Evolutionary conservation across 1,139 yeast species (phyloP).

Genomic region (Casaregolazyma suthepensis): DNA sequence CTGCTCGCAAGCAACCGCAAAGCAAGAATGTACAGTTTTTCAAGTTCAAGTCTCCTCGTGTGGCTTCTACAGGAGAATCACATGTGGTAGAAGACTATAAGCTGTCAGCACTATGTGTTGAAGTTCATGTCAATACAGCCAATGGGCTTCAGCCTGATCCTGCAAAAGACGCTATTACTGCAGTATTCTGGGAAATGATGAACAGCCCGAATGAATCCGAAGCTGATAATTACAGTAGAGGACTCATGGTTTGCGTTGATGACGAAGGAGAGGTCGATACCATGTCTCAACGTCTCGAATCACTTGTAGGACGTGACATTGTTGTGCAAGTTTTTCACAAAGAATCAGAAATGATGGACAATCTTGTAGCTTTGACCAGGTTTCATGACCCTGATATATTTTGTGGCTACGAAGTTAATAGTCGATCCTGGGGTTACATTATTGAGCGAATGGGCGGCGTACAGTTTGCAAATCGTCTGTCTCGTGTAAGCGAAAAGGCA

Average conservation of each 20-base stretch:
- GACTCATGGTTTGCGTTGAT: constrained; percentile 17
- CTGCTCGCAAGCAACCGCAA: background rate
- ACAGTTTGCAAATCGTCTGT: constrained; percentile 47
- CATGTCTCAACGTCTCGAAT: constrained; percentile 12
- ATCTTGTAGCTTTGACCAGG: constrained; percentile 51
- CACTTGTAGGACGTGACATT: constrained; percentile 9
- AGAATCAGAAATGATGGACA: constrained; percentile 54
- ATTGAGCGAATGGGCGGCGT: constrained; percentile 53
- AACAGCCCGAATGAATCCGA: constrained; percentile 17
- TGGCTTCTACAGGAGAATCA: constrained; percentile 15
- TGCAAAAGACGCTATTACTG: constrained; percentile 45
- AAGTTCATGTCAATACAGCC: constrained; percentile 57
- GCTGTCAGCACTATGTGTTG: constrained; percentile 55
- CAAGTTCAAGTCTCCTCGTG: constrained; percentile 18
- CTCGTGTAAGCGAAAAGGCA: constrained; percentile 33
- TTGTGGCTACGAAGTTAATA: constrained; percentile 78
- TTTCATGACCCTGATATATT: constrained; percentile 79
- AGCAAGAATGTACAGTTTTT: background rate
- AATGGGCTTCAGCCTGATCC: constrained; percentile 61
- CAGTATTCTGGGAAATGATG: constrained; percentile 54
- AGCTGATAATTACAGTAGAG: constrained; percentile 11
- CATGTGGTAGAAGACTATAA: constrained; percentile 7
- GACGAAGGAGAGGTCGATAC: constrained; percentile 12
- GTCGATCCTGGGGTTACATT: constrained; percentile 84
- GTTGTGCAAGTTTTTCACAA: constrained; percentile 33